Evolutionary conservation across 164 flowering plant species (phyloP), one percentile per base, ranked within the genome.

Genomic region (Magnolia sinica): DNA sequence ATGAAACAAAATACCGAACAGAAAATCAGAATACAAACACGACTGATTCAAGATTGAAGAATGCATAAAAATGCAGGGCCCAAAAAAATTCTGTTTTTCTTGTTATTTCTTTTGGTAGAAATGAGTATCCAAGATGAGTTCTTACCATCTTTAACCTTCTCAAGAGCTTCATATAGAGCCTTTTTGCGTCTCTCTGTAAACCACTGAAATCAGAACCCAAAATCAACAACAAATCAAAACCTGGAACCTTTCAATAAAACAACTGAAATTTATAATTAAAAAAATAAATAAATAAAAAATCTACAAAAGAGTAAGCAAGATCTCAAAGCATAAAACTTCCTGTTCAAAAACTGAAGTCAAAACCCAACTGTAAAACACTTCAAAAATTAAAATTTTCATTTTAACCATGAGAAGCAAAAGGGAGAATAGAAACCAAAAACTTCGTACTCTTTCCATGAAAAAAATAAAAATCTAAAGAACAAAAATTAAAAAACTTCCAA

Each of bases 131-230:
- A 55, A 16, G 18, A 55, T 55, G 61, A 55, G 61, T 55, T 55
- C 73, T 63, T 85, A 96, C 99, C 99, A 68, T 91, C 83, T 86
- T 96, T 96, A 74, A 96, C 92, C 83, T 92, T 96, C 82, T 92
- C 98, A 74, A 96, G 81, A 75, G 98, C 98, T 75, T 92, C 99
- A 76, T 73, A 88, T 27, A 96, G 82, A 71, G 94, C 95, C 61
- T 61, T 87, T 87, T 94, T 94, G 73, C 80, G 90, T 84, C 79
- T 87, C 18, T 88, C 81, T 14, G 88, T 84, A 19, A 96, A 86
- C 88, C 86, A 90, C 99, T 96, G 90, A 75, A 79, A 68, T 20
- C 24, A 67, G 70, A 76, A 23, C 31, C 16, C 70, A 67, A 1
- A 27, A 19, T 75, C 72, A 75, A 68, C 18, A 45, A 67, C 19